Percentiles rank a stretch among this genome's conserved stretches.
Evolutionary conservation across 2,329 filamentous ascomycete species (phyloP).

Genomic region (Tolypocladium pustulatum): DNA sequence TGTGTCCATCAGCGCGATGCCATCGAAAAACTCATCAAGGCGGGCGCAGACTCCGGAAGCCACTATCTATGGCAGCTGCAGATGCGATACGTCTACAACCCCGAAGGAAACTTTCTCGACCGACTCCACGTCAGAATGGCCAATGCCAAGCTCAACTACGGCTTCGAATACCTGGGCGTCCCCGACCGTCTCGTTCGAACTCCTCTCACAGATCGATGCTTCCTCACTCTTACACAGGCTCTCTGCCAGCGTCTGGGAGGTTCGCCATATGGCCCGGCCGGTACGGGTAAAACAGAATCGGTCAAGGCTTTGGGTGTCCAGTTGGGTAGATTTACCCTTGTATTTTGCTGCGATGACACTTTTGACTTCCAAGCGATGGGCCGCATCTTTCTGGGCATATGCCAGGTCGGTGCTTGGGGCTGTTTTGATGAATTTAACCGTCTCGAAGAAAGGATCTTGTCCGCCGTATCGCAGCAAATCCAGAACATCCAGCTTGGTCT

Average conservation of each 20-base stretch:
- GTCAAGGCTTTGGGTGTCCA: slow-evolving; percentile 96
- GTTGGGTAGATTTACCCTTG: slow-evolving; percentile 91
- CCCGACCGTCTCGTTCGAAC: slow-evolving; percentile 93
- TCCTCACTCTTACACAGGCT: slow-evolving; percentile 93
- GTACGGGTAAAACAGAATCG: slow-evolving; percentile 97
- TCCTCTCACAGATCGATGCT: slow-evolving; percentile 94
- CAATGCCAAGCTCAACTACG: slow-evolving; percentile 89
- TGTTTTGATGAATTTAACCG: slow-evolving; percentile 99
- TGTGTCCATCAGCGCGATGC: slow-evolving; percentile 95
- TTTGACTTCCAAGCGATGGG: slow-evolving; percentile 99
- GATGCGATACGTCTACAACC: slow-evolving; percentile 89
- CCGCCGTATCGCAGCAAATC: slow-evolving; percentile 96
- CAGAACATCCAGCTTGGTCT: slow-evolving; percentile 98
- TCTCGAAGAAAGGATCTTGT: slow-evolving; percentile 93
- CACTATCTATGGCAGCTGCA: slow-evolving; percentile 92
- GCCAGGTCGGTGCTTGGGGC: slow-evolving; percentile 97
- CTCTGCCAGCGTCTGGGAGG: slow-evolving; percentile 91
- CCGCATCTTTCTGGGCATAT: slow-evolving; percentile 97
- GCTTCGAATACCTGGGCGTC: slow-evolving; percentile 95
- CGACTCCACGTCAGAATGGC: slow-evolving; percentile 92
- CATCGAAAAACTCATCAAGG: slow-evolving; percentile 73
- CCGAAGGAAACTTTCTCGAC: slow-evolving; percentile 70
- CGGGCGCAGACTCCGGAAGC: slow-evolving; percentile 61
- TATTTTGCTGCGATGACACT: slow-evolving; percentile 99
- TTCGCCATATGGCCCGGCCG: slow-evolving; percentile 92